Evolutionary conservation across 148 eudicot genomes (phyloP), one percentile per base, ranked within the genome.

Genomic region (Nyssa sinensis): DNA sequence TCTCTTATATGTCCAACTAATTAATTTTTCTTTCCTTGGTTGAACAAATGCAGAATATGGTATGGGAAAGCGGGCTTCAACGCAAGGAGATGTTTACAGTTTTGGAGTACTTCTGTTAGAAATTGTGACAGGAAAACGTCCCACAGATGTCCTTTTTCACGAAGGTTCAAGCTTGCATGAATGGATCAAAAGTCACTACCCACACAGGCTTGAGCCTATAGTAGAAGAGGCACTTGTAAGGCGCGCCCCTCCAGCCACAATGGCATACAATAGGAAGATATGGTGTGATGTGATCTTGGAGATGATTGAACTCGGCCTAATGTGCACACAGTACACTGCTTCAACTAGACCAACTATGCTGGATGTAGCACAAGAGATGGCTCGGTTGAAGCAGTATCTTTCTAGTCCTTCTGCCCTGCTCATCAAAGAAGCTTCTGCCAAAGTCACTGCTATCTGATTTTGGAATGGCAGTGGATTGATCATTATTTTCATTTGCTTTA

Each of bases 61-160:
- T 24, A 72, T 90, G 79, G 98, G 96, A 58, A 90, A 71, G 78
- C 72, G 77, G 39, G 94, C 96, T 27, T 91, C 96, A 41, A 80
- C 94, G 53, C 83, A 91, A 80, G 93, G 98, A 76, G 96, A 93
- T 77, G 96, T 93, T 0, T 91, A 86, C 68, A 91, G 98, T 79
- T 93, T 82, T 29, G 98, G 96, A 6, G 86, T 93, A 53, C 87
- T 93, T 0, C 31, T 93, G 58, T 74, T 91, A 33, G 98, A 93
- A 77, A 86, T 86, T 25, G 81, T 88, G 64, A 84, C 92, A 17
- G 89, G 96, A n/a, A 93, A 86, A 51, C 90, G 92, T 1, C 98
- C 96, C 5, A 93, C 98, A 49, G 91, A 89, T 11, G 75, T 81
- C 12, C 77, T 88, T 3, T 78, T 78, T n/a, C 81, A 87, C 28